Percentiles rank a stretch among this genome's conserved stretches.
These are phyloP conservation scores for Spizellomyces sp. DNA, from an alignment of 192 early-diverging fungal genomes.

Conservation along the genomic window DNA sequence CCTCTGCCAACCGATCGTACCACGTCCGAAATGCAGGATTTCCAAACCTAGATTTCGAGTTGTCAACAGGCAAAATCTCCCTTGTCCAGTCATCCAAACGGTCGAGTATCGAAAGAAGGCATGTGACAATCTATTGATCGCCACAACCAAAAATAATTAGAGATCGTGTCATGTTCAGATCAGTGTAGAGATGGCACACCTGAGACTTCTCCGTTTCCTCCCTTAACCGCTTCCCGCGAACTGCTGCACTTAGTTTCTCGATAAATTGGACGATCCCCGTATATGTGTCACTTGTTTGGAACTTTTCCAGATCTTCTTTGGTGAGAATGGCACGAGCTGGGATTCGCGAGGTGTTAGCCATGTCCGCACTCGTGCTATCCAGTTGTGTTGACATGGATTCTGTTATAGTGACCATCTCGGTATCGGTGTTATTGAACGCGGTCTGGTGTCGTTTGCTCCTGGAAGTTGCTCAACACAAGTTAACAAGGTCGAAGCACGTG, in stretches of 20 bases:
- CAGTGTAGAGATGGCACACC: background rate
- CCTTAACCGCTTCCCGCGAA: constrained; percentile 57
- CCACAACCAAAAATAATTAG: background rate
- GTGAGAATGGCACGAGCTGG: constrained; percentile 70
- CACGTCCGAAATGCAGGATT: constrained; percentile 93
- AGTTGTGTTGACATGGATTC: too few species aligned
- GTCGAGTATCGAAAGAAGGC: constrained; percentile 70
- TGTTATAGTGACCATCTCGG: too few species aligned
- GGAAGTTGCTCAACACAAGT: too few species aligned
- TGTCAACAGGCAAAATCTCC: constrained; percentile 74
- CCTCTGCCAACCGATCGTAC: constrained; percentile 74
- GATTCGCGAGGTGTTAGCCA: background rate
- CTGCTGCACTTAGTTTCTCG: constrained; percentile 68
- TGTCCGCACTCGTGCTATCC: too few species aligned
- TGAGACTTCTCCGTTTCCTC: constrained; percentile 6
- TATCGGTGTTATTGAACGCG: too few species aligned
- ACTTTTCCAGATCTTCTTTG: constrained; percentile 80
- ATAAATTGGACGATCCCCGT: constrained; percentile 71
- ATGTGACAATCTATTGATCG: constrained; percentile 37
- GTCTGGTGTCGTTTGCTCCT: too few species aligned
- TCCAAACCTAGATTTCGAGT: constrained; percentile 83
- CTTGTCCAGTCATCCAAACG: constrained; percentile 57
- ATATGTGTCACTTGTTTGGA: constrained; percentile 68
- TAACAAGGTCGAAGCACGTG: too few species aligned
- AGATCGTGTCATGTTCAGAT: background rate